Percentiles rank a stretch among this genome's conserved stretches.
These are phyloP conservation scores for Podospora australis DNA, from an alignment of 495 filamentous ascomycete species.

Conservation along the genomic window DNA sequence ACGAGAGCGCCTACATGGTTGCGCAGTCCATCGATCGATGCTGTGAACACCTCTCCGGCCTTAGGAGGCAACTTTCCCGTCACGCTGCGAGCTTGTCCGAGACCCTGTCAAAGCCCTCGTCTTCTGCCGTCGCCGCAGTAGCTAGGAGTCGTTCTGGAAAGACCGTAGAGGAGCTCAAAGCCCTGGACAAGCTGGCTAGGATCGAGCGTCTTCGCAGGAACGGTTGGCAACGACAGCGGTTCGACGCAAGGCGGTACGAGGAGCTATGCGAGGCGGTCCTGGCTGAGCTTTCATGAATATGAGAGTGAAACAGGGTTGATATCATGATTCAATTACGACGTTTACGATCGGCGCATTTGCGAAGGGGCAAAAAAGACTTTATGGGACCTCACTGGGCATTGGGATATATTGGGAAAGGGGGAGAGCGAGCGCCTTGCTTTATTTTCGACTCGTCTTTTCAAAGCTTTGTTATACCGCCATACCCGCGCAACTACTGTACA, in stretches of 20 bases:
- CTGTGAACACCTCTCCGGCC: constrained; percentile 33
- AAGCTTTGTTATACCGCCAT: no score
- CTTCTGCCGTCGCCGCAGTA: neutral
- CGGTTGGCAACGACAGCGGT: constrained; percentile 46
- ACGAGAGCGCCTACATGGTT: constrained; percentile 30
- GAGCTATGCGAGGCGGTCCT: constrained; percentile 41
- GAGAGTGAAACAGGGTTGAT: neutral
- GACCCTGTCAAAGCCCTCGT: constrained; percentile 19
- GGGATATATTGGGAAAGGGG: no score
- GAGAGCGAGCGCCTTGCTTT: no score
- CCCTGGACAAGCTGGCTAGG: constrained; percentile 29
- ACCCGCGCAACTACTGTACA: no score
- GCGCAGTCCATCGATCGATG: constrained; percentile 38
- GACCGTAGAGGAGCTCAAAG: constrained; percentile 21
- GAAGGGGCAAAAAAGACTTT: neutral
- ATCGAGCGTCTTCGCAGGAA: constrained; percentile 40
- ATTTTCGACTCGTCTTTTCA: no score
- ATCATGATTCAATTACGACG: neutral
- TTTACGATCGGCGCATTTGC: neutral
- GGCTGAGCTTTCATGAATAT: constrained; percentile 30
- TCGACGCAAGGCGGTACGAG: constrained; percentile 42
- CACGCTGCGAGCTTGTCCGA: constrained; percentile 34
- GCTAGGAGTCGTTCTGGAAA: neutral
- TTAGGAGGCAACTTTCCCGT: constrained; percentile 33
- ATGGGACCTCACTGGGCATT: no score